phyloP scores from a whole-genome alignment of 179 eudicot genomes.

The Spergularia azorica region DNA sequence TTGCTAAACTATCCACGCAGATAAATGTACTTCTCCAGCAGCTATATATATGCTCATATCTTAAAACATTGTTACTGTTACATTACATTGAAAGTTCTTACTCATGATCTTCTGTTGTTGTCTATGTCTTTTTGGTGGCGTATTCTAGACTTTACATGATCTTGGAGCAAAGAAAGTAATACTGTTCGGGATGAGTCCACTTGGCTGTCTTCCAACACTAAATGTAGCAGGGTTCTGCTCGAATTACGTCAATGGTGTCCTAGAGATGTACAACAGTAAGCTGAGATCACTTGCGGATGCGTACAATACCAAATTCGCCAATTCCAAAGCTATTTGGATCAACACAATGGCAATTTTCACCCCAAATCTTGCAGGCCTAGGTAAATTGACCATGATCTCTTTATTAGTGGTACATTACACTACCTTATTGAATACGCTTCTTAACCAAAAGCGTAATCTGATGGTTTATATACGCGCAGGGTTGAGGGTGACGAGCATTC shows the following conservation, averaged over 20 bases:
- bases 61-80: no score
- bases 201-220: constrained; percentile 42
- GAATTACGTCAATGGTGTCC: constrained; percentile 7
- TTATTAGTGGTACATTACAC: background rate
- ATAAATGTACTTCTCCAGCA: constrained; percentile 12
- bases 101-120: background rate
- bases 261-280: constrained; percentile 20
- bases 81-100: background rate
- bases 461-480: constrained; percentile 16
- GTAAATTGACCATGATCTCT: background rate
- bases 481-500: constrained; percentile 23
- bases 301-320: background rate
- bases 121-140: background rate
- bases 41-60: no score
- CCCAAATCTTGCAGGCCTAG: constrained; percentile 15
- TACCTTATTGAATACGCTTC: background rate
- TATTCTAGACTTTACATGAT: constrained; percentile 29
- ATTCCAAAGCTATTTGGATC: constrained; percentile 24
- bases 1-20: constrained; percentile 23
- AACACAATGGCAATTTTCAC: constrained; percentile 19
- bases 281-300: constrained; percentile 19
- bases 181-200: constrained; percentile 29
- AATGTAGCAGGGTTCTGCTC: constrained; percentile 12
- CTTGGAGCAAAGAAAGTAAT: constrained; percentile 38
- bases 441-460: background rate